Percentiles rank a stretch among this genome's conserved stretches.
Evolutionary conservation across 768 basidiomycete species (phyloP).

Genomic region (Mycena leptocephala): DNA sequence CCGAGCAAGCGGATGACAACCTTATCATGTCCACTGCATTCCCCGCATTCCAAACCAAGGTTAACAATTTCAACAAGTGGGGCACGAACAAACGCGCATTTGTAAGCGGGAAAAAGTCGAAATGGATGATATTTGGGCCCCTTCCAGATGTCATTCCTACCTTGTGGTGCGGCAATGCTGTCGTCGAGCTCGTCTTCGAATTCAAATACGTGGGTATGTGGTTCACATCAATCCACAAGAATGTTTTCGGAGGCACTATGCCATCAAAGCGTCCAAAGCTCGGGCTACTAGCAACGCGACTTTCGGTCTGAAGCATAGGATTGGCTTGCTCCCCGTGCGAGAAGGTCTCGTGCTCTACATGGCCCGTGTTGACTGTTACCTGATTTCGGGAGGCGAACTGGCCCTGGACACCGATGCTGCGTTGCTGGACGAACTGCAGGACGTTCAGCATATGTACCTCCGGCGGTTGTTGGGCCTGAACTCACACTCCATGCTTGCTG

Average conservation of each 20-base stretch:
- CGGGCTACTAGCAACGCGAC: background rate
- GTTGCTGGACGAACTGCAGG: background rate
- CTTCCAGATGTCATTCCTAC: background rate
- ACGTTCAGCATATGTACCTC: slow-evolving; percentile 6
- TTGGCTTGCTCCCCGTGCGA: background rate
- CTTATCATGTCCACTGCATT: background rate
- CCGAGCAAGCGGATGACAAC: too few relatives aligned
- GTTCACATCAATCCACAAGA: background rate
- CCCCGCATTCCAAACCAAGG: background rate
- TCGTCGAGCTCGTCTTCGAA: background rate
- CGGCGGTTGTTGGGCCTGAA: background rate
- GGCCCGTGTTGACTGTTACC: background rate
- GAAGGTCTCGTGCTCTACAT: background rate
- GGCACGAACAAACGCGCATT: background rate
- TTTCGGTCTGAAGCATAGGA: background rate
- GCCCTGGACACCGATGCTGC: background rate
- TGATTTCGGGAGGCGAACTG: background rate
- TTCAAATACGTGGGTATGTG: too few relatives aligned
- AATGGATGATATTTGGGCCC: background rate
- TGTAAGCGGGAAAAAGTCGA: background rate
- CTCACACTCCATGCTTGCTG: background rate
- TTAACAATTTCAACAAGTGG: background rate
- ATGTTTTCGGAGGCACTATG: background rate
- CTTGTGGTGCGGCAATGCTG: background rate
- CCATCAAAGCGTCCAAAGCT: background rate